Evolutionary conservation across 2,329 filamentous ascomycete species (phyloP).

Genomic region (Fusarium citri): DNA sequence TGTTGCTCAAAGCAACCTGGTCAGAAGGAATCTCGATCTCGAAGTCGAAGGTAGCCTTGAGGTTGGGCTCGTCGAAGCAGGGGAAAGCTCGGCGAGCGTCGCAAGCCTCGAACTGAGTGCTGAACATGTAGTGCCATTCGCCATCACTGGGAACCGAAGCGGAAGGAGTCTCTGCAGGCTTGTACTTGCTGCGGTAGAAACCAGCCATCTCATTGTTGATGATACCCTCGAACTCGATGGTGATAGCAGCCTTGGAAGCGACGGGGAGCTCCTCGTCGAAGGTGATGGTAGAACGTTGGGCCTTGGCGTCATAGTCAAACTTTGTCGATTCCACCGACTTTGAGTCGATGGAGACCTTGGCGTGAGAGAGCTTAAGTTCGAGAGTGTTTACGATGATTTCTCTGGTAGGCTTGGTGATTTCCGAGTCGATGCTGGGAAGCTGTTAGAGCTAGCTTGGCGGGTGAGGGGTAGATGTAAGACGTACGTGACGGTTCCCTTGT

Average conservation of each 20-base stretch:
- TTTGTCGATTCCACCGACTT: slow-evolving; percentile 70
- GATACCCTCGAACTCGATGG: slow-evolving; percentile 80
- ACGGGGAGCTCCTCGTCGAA: slow-evolving; percentile 79
- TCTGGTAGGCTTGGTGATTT: slow-evolving; percentile 77
- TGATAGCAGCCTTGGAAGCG: slow-evolving; percentile 73
- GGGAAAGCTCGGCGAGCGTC: slow-evolving; percentile 96
- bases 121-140: slow-evolving; percentile 80
- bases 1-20: slow-evolving; percentile 92
- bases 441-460: slow-evolving; percentile 22
- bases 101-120: slow-evolving; percentile 97
- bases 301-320: slow-evolving; percentile 84
- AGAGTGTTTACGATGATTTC: slow-evolving; percentile 87
- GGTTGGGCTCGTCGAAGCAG: slow-evolving; percentile 97
- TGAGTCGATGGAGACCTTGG: slow-evolving; percentile 69
- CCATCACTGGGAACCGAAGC: slow-evolving; percentile 81
- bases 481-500: slow-evolving; percentile 80
- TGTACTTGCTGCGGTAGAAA: slow-evolving; percentile 95
- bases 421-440: slow-evolving; percentile 73
- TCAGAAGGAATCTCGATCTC: slow-evolving; percentile 91
- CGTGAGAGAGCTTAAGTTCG: slow-evolving; percentile 79
- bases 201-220: slow-evolving; percentile 94
- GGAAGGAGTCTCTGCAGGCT: slow-evolving; percentile 77
- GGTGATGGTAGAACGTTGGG: slow-evolving; percentile 82
- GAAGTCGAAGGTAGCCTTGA: slow-evolving; percentile 96
- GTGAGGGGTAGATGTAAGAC: slow-evolving; percentile 40